phyloP scores from a whole-genome alignment of 129 eudicot genomes.

The Cynara cardunculus region DNA sequence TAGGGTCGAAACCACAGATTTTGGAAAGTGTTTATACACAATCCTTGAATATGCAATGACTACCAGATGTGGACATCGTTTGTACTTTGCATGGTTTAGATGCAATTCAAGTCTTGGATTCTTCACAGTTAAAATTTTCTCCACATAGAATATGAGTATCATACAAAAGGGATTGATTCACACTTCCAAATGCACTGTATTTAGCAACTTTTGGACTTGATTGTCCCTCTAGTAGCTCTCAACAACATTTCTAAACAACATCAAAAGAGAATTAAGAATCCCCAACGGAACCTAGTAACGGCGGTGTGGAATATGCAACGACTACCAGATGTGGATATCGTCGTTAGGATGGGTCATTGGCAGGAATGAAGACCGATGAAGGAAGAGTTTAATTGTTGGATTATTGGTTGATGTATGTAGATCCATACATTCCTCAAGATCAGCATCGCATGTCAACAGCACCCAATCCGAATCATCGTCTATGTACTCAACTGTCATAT shows the following conservation, averaged over 20 bases:
- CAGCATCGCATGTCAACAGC: constrained; percentile 61
- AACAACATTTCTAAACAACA: constrained; percentile 13
- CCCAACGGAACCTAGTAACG: constrained; percentile 11
- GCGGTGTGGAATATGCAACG: not conserved
- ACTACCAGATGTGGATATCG: constrained; percentile 22
- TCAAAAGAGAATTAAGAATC: not conserved
- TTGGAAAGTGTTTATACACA: too few relatives aligned
- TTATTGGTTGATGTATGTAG: constrained; percentile 37
- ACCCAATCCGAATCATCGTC: constrained; percentile 73
- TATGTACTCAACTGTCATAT: constrained; percentile 41
- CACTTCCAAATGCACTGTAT: not conserved
- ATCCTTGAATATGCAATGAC: too few relatives aligned
- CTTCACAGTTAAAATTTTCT: not conserved
- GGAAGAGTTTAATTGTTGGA: constrained; percentile 42
- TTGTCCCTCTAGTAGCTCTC: not conserved
- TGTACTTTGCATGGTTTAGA: too few relatives aligned
- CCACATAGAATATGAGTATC: not conserved
- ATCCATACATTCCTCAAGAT: constrained; percentile 66
- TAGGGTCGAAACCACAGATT: too few relatives aligned
- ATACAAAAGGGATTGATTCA: constrained; percentile 17
- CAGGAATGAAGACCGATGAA: constrained; percentile 23
- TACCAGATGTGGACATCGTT: too few relatives aligned
- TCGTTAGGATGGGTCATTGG: constrained; percentile 12
- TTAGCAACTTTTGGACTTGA: constrained; percentile 3
- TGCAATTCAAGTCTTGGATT: not conserved